Base-by-base conservation (phyloP, 2,329 filamentous ascomycete genomes). In the Fusarium coffeatum region DNA sequence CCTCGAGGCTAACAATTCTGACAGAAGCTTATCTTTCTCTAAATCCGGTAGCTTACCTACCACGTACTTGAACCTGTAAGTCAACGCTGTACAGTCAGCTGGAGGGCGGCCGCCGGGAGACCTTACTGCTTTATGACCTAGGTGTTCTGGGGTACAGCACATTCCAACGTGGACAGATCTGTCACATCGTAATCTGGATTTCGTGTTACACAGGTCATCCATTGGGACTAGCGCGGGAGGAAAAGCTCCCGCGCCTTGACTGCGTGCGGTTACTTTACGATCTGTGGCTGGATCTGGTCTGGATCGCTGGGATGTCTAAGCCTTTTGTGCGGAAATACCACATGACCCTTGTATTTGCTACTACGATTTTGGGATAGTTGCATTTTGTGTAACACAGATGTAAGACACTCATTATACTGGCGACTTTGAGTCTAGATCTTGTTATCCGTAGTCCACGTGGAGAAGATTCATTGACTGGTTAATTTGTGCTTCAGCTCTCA, bases 11-110 rank as follows among this genome's bases (percentile, higher is more conserved):
- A 37, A 53, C 7, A 12, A 22, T 55, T 49, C 13, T 59, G 58
- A 54, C 25, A 63, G 63, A 55, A 71, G 49, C 28, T 68, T 68
- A 40, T 55, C 43, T 20, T 22, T 6, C 9, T 30, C 40, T 20
- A 22, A 42, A 41, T 16, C 4, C 37, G 6, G 16, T 50, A 27
- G 8, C 34, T 30, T 54, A 34, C 27, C 20, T 28, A 27, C 23
- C 9, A 3, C 10, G 11, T 10, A n/a, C 6, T 18, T 27, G 6
- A 28, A 47, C 3, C 13, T 16, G 6, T 7, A 27, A 7, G 5
- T 13, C 8, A 22, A 18, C 18, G 32, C 18, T 16, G 13, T 9
- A 28, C 9, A 8, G 9, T 51, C n/a, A 23, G 5, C n/a, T 48
- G 23, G 32, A 43, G 50, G 30, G 30, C 58, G 58, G 51, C 53